Percentiles rank a stretch among this genome's conserved stretches.
These are phyloP conservation scores for Rhipidocladum racemiflorum DNA, from an alignment of 176 grass and related monocot species.

Conservation along the genomic window DNA sequence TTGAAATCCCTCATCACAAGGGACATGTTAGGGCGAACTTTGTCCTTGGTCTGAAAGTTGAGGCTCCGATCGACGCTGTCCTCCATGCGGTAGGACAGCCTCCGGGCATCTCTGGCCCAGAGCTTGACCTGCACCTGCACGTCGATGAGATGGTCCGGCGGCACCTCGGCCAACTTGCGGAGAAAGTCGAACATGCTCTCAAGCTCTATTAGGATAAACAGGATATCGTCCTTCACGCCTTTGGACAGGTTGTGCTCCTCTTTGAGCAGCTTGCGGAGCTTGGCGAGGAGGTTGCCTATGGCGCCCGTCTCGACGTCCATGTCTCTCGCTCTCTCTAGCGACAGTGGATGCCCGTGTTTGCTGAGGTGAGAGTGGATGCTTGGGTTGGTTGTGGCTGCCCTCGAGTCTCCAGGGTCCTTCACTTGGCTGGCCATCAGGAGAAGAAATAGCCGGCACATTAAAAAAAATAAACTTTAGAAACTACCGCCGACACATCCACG, in stretches of 20 bases:
- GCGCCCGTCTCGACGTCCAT: background rate
- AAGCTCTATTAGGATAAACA: background rate
- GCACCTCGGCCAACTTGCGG: background rate
- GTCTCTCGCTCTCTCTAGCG: too few species aligned
- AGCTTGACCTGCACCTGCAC: rapidly evolving
- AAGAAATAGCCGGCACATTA: too few species aligned
- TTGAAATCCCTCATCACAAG: too few species aligned
- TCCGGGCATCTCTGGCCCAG: background rate
- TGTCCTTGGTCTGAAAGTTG: background rate
- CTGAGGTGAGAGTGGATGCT: too few species aligned
- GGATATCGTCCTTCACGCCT: background rate
- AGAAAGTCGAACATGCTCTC: rapidly evolving
- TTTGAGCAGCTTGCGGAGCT: background rate
- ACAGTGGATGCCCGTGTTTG: too few species aligned
- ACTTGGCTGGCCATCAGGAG: too few species aligned
- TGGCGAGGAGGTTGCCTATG: background rate
- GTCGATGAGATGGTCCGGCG: background rate
- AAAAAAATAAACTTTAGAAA: too few species aligned
- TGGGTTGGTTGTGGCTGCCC: too few species aligned
- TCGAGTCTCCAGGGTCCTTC: too few species aligned
- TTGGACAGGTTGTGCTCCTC: background rate
- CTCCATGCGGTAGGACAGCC: background rate
- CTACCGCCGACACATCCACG: too few species aligned
- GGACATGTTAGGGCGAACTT: too few species aligned
- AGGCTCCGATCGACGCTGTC: background rate